These are phyloP conservation scores for Pythium phragmitis DNA, from an alignment of 352 stramenopile genomes.

Conservation along the genomic window DNA sequence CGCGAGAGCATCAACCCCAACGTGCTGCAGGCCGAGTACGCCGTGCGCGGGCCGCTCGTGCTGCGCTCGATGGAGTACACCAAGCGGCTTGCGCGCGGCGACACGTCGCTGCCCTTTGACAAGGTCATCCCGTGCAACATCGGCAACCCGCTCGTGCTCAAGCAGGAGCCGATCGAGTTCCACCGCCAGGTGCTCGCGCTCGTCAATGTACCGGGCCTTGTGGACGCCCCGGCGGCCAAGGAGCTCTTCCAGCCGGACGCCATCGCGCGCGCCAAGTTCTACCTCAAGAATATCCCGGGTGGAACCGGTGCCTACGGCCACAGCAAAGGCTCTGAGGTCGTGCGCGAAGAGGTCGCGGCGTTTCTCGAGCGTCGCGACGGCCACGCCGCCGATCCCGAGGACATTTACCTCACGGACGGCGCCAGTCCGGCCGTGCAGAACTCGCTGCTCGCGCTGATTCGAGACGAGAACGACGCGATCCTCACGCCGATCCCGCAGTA, in stretches of 20 bases:
- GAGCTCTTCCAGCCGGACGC: constrained; percentile 85
- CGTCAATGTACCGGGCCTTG: constrained; percentile 85
- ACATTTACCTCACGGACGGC: constrained; percentile 98
- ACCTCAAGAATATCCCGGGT: constrained; percentile 84
- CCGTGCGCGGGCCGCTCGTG: constrained; percentile 86
- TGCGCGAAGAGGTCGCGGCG: constrained; percentile 89
- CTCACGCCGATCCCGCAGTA: constrained; percentile 99
- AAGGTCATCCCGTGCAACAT: constrained; percentile 98
- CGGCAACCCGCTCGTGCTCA: constrained; percentile 96
- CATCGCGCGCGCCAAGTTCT: constrained; percentile 86
- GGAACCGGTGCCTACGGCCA: constrained; percentile 93
- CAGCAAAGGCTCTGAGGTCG: constrained; percentile 85
- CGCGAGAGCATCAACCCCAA: constrained; percentile 75
- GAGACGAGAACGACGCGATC: constrained; percentile 84
- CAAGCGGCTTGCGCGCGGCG: constrained; percentile 55
- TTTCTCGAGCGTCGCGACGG: constrained; percentile 90
- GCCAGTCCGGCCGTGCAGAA: constrained; percentile 95
- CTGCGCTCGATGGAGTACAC: constrained; percentile 78
- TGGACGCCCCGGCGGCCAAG: constrained; percentile 77
- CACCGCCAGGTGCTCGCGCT: constrained; percentile 91
- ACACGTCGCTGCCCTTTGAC: constrained; percentile 86
- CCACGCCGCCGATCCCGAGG: constrained; percentile 89
- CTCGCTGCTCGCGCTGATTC: constrained; percentile 91
- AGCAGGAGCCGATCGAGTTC: constrained; percentile 95
- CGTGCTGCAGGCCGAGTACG: constrained; percentile 85